phyloP scores from a whole-genome alignment of 805 yeast genomes.

The Wickerhamiella cacticola region DNA sequence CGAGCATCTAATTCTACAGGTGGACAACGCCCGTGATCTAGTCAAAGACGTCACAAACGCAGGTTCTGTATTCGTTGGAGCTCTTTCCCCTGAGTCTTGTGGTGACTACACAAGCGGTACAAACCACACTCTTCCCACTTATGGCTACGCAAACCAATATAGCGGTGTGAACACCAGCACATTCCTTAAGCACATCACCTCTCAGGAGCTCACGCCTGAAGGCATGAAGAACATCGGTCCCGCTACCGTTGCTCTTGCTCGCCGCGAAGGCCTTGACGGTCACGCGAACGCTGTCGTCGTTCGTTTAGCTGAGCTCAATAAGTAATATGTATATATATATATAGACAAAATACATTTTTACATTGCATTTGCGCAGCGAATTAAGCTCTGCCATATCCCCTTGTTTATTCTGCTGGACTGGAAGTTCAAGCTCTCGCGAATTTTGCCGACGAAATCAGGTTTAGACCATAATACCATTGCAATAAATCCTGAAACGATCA shows the following conservation, averaged over 20 bases:
- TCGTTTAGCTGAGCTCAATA: slow-evolving; percentile 40
- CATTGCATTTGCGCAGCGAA: neutral
- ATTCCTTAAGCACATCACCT: slow-evolving; percentile 87
- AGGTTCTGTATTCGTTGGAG: slow-evolving; percentile 93
- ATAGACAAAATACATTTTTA: neutral
- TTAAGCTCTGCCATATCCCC: neutral
- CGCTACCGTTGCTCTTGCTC: slow-evolving; percentile 93
- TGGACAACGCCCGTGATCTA: slow-evolving; percentile 60
- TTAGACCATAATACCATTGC: slow-evolving; percentile 6
- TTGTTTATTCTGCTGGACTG: neutral
- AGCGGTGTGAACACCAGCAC: slow-evolving; percentile 95
- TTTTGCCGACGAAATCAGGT: neutral
- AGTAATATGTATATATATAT: neutral
- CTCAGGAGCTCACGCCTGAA: slow-evolving; percentile 76
- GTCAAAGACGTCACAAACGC: slow-evolving; percentile 77
- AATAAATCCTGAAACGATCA: slow-evolving; percentile 1
- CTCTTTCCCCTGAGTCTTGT: slow-evolving; percentile 92
- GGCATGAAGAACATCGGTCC: slow-evolving; percentile 86
- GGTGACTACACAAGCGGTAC: slow-evolving; percentile 99
- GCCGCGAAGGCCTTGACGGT: slow-evolving; percentile 92
- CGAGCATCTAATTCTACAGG: slow-evolving; percentile 89
- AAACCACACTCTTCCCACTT: slow-evolving; percentile 95
- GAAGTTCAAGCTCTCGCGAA: neutral
- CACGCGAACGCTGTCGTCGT: slow-evolving; percentile 95
- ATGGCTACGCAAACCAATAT: slow-evolving; percentile 95